Base-by-base conservation (phyloP, 306 rosid species). In the Sophora flavescens region DNA sequence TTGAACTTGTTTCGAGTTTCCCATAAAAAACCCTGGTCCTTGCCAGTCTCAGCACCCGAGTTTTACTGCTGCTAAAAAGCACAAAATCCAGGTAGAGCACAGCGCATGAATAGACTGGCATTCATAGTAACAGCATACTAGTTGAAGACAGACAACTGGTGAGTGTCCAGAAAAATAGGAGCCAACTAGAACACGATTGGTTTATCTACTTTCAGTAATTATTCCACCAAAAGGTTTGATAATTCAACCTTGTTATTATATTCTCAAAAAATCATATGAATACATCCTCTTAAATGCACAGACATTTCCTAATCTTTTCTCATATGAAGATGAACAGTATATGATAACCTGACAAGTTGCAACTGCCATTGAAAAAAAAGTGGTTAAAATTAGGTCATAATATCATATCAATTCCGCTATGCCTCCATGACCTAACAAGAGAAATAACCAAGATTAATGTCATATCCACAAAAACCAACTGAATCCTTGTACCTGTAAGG, bases 401-500 rank as follows among this genome's bases (percentile, higher is more conserved):
- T n/a, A n/a, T n/a, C n/a, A 72, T 54, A 72, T 66, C 36, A 72
- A 64, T 48, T 65, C 68, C 38, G 33, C 17, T 77, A 47, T 28
- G 14, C 52, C 8, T 44, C 7, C 32, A 18, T 58, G 15, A 47
- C 59, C 44, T 18, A 72, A 36, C 70, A 58, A 64, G 48, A 70
- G 22, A 8, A 78, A 56, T 47, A 68, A 63, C 17, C 6, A 11
- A 35, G 11, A 58, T 36, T 17, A 68, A 44, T 71, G 57, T 0
- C 18, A 68, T 4, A 39, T 44, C 5, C 14, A 36, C 54, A 44
- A 33, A 81, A 22, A 35, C 8, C 47, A 0, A n/a, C 47, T 8
- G 41, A 78, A 69, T 83, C 69, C 39, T 22, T 73, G 70, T 74
- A 93, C 97, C 97, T 93, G 84, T 93, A 93, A 28, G 97, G 97